These are phyloP conservation scores for Saraca asoca DNA, from an alignment of 331 rosid genomes.

Conservation along the genomic window DNA sequence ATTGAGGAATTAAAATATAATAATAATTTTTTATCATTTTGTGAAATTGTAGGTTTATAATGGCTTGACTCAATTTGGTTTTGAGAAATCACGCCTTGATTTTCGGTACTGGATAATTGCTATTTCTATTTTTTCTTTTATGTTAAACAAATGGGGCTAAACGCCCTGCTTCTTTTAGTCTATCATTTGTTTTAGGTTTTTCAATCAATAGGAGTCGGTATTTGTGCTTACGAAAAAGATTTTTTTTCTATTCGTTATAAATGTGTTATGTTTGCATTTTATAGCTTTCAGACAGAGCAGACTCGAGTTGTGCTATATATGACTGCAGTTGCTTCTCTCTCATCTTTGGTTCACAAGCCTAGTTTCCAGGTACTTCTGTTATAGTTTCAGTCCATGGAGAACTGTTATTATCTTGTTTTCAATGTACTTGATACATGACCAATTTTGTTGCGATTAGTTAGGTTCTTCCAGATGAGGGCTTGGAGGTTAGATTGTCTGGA, in stretches of 20 bases:
- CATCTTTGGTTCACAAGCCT: constrained; percentile 79
- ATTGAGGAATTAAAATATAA: constrained; percentile 18
- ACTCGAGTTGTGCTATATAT: constrained; percentile 63
- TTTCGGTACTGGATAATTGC: constrained; percentile 57
- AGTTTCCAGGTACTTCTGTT: constrained; percentile 53
- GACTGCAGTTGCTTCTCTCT: constrained; percentile 83
- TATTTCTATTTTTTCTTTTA: too few species aligned
- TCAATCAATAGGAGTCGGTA: background rate
- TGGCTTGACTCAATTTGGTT: constrained; percentile 87
- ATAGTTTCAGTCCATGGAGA: constrained; percentile 28
- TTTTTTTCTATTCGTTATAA: constrained; percentile 23
- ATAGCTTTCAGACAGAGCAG: constrained; percentile 76
- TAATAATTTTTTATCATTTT: constrained; percentile 27
- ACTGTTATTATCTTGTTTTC: constrained; percentile 21
- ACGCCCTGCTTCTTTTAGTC: constrained; percentile 17
- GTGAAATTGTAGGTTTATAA: constrained; percentile 73
- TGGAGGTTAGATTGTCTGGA: constrained; percentile 68
- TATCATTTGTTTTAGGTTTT: background rate
- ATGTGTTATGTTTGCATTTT: constrained; percentile 31
- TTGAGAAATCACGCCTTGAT: constrained; percentile 60
- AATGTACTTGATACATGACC: constrained; percentile 28
- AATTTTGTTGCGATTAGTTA: constrained; percentile 40
- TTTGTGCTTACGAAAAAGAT: constrained; percentile 23
- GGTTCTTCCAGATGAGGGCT: constrained; percentile 71
- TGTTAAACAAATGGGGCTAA: too few species aligned